Percentiles rank a stretch among this genome's conserved stretches.
phyloP scores from a whole-genome alignment of 169 alveolate species.

The Cryptosporidium xiaoi region DNA sequence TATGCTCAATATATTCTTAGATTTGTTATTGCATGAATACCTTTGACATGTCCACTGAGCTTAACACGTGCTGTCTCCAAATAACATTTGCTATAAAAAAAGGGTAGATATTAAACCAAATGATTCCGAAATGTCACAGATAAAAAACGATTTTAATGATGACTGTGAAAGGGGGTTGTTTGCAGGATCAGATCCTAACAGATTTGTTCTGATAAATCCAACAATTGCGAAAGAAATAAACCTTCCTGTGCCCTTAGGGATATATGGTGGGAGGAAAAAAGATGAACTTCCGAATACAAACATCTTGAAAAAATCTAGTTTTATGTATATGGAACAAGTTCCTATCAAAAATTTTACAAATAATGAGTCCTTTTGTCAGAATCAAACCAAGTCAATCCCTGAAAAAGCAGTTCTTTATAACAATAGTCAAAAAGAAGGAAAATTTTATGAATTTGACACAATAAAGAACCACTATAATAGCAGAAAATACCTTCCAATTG shows the following conservation, averaged over 20 bases:
- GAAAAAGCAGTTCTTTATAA: background rate
- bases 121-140: background rate
- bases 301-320: constrained; percentile 10
- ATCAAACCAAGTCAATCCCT: background rate
- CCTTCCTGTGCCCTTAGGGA: constrained; percentile 40
- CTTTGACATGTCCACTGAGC: constrained; percentile 62
- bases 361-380: background rate
- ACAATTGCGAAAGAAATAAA: constrained; percentile 28
- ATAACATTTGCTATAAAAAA: background rate
- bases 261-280: constrained; percentile 53
- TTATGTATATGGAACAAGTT: constrained; percentile 32
- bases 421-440: background rate
- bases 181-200: constrained; percentile 18
- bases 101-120: background rate
- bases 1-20: background rate
- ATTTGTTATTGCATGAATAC: background rate
- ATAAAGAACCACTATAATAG: constrained; percentile 30
- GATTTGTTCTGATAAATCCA: constrained; percentile 42
- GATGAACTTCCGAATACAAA: background rate
- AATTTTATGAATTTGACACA: constrained; percentile 1
- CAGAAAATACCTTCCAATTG: constrained; percentile 18
- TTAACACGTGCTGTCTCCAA: constrained; percentile 32
- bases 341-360: constrained; percentile 16
- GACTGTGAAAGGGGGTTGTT: constrained; percentile 2
- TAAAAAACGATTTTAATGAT: background rate